Evolutionary conservation across 108 stramenopile species (phyloP), one percentile per base, ranked within the genome.

Genomic region (Nannochloropsis gaditana): DNA sequence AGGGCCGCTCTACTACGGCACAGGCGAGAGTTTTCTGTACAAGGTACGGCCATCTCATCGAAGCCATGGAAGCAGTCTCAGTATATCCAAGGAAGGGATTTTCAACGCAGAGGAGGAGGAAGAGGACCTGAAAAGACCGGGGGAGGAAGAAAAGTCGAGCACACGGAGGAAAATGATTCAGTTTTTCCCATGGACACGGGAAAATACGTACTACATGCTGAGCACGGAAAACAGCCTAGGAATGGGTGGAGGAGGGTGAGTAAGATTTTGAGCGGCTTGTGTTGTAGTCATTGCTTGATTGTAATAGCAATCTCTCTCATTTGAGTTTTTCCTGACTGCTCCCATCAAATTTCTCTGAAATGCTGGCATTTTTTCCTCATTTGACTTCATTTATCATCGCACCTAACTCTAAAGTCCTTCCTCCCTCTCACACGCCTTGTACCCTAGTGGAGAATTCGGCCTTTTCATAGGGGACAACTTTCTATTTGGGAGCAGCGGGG

Each of bases 21-120:
- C 59, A n/a, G 59, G 59, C 59, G 59, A 73, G n/a, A 73, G 59
- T 73, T 73, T 73, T 6, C 59, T 73, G 5, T 73, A n/a, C 59
- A 73, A 73, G 59, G 3, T 73, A 15, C 59, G 59, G 15, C 19
- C 59, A 15, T 73, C 59, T n/a, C 59, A n/a, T 73, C 3, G 59
- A 73, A 73, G 59, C 59, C 15, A 4, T 2, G 59, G 59, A 15
- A 73, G 59, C 59, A 73, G 59, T 73, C n/a, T 73, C 19, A 73
- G 59, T 15, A n/a, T 8, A 3, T n/a, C 19, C n/a, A 0, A 73
- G 4, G 2, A 15, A 1, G 59, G 8, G n/a, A n/a, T 73, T 4
- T 73, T 73, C 59, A 73, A 73, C n/a, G 59, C 4, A 4, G 8
- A 73, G 19, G 59, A 73, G 1, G 59, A 73, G 15, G 59, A 73